phyloP scores from a whole-genome alignment of 345 rosid species.

The Angophora floribunda region DNA sequence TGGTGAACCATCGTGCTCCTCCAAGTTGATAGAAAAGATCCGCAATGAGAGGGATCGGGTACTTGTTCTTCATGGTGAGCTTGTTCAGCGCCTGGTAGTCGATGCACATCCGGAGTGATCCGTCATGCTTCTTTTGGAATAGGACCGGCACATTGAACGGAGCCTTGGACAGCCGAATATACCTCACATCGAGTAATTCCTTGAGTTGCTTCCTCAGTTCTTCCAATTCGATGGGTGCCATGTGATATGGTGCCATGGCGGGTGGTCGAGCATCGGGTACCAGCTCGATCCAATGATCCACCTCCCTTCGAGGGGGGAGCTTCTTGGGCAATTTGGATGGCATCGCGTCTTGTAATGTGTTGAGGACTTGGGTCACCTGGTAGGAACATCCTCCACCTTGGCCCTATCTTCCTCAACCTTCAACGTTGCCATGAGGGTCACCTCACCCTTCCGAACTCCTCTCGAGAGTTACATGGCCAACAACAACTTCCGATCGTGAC shows the following conservation, averaged over 20 bases:
- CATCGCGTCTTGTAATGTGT: neutral
- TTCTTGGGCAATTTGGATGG: neutral
- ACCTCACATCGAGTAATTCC: neutral
- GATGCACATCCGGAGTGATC: neutral
- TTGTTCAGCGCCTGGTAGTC: too few species aligned
- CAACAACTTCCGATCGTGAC: neutral
- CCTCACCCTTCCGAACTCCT: neutral
- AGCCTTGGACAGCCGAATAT: neutral
- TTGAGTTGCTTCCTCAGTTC: neutral
- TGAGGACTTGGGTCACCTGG: neutral
- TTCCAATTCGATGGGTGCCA: neutral
- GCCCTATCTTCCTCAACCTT: neutral
- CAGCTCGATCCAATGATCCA: neutral
- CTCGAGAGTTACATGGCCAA: neutral
- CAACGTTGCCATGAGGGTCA: neutral
- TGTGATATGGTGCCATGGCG: neutral
- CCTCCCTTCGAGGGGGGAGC: neutral
- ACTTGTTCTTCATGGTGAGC: too few species aligned
- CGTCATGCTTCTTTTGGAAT: neutral
- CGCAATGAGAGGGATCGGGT: too few species aligned
- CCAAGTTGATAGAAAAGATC: too few species aligned
- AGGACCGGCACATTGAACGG: neutral
- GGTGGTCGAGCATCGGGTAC: neutral
- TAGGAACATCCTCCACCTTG: fast-evolving
- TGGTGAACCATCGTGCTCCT: too few species aligned